Percentiles rank a stretch among this genome's conserved stretches.
These are phyloP conservation scores for Linum trigynum DNA, from an alignment of 345 rosid species.

Conservation along the genomic window DNA sequence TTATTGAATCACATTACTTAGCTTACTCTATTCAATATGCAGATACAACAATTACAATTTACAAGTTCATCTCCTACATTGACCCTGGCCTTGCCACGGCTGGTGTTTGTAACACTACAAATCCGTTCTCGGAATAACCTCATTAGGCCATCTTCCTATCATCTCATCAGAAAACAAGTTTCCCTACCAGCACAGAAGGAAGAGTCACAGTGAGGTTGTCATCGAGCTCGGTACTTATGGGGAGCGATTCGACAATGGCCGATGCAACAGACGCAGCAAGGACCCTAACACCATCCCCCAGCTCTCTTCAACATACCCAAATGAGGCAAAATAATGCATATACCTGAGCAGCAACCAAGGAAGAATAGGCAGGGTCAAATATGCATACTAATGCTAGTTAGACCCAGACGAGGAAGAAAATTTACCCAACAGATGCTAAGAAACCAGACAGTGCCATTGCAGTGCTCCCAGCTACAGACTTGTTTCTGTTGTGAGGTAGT, in stretches of 20 bases:
- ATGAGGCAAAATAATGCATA: slow-evolving; percentile 63
- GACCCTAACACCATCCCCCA: slow-evolving; percentile 47
- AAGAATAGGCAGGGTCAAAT: background rate
- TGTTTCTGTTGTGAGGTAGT: slow-evolving; percentile 70
- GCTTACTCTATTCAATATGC: background rate
- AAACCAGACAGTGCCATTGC: slow-evolving; percentile 75
- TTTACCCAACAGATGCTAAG: slow-evolving; percentile 53
- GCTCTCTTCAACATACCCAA: slow-evolving; percentile 44
- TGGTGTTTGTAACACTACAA: too few species aligned
- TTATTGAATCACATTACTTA: too few species aligned
- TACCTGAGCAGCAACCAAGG: slow-evolving; percentile 31
- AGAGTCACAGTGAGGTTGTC: slow-evolving; percentile 83
- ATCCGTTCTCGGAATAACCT: background rate
- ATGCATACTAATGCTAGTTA: background rate
- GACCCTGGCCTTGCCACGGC: background rate
- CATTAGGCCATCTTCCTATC: background rate
- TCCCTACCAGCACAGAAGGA: slow-evolving; percentile 52
- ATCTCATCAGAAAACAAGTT: slow-evolving; percentile 31
- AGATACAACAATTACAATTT: background rate
- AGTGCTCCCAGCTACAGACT: slow-evolving; percentile 72
- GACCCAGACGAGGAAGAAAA: background rate
- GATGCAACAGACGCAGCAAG: slow-evolving; percentile 58
- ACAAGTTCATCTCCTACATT: too few species aligned
- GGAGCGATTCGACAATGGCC: slow-evolving; percentile 73
- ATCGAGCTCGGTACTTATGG: slow-evolving; percentile 66